Base-by-base conservation (phyloP, 2,329 filamentous ascomycete species). In the Plenodomus lindquistii region DNA sequence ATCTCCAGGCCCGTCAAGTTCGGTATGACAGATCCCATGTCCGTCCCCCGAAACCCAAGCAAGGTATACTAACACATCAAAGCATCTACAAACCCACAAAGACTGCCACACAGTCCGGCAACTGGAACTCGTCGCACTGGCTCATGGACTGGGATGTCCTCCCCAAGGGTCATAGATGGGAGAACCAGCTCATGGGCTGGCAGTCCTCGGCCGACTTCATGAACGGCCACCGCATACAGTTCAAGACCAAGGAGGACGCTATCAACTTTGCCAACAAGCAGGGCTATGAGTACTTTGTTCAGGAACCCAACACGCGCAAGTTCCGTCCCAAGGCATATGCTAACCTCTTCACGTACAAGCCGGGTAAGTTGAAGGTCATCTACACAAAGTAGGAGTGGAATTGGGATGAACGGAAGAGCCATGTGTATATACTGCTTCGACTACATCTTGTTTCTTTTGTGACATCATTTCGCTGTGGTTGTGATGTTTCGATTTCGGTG, bases 101-200 rank as follows among this genome's bases (percentile, higher is more conserved):
- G 78, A 85, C 94, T n/a, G 93, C 94, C 29, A 97, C 93, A 37
- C 94, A 99, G 76, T 97, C 93, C 27, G 93, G 94, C 57, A 83
- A 85, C 64, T 96, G 90, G 88, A 86, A 89, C 70, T 79, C 83
- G 46, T 85, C 89, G 70, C 84, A 88, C 67, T 99, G 94, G 94
- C 87, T 92, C 42, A 95, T 99, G 91, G 94, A 99, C 74, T 99
- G 94, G 94, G 94, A 99, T 72, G 85, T 96, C 40, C 81, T 97
- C 24, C 77, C 81, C 64, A 97, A 95, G 79, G 94, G 94, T 53
- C 90, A 97, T 76, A 85, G 94, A 64, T 99, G 94, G 95, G 94
- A 99, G 80, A 99, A 99, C 77, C 90, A 88, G 39, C 77, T 99
- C 72, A 99, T 99, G 85, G 94, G 94, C 52, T 99, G 95, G 95